Evolutionary conservation across 495 filamentous ascomycete species (phyloP), one percentile per base, ranked within the genome.

Genomic region (Haplographium delicatum): DNA sequence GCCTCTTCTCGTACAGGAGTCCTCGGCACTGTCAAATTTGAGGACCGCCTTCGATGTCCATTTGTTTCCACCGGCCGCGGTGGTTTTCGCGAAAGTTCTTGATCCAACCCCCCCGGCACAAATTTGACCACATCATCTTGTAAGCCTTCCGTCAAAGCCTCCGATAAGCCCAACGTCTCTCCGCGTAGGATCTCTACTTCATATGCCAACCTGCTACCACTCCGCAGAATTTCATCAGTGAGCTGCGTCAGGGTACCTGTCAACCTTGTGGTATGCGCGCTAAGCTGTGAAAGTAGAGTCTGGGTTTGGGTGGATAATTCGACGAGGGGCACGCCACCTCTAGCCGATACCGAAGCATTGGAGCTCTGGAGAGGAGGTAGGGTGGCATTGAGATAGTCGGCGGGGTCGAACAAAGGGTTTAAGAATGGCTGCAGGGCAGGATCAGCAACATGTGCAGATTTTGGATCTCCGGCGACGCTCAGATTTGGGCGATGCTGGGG

Each of bases 101-200:
- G 61, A 13, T 62, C 65, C 37, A 79, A 56, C 15, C 75, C 72
- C 1, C 68, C 70, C 0, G 81, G 81, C 5, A 86, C 73, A 48
- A 95, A 90, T 48, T 79, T 80, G 22, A 63, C 66, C 19, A 95
- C 80, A 48, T 90, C 85, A 2, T 80, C 73, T 9, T 78, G 72
- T 20, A 95, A 66, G 0, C 73, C 72, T 51, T 91, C 88, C 0
- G 80, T 80, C 51, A 98, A 67, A 5, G 84, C 71, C 54, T 96
- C 90, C 0, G 84, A 82, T 37, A 95, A 66, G 25, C 81, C 76
- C 15, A 88, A 72, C 0, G 89, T 82, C 62, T 97, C 93, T 44
- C 91, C 91, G 5, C 90, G 82, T 7, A 98, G 68, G 6, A 97
- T 78, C 62, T 98, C 93, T 7, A 98, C 91, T 60, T 96, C 89